Evolutionary conservation across 371 early-diverging fungal genomes (phyloP).

Genomic region (Lichtheimia corymbifera): DNA sequence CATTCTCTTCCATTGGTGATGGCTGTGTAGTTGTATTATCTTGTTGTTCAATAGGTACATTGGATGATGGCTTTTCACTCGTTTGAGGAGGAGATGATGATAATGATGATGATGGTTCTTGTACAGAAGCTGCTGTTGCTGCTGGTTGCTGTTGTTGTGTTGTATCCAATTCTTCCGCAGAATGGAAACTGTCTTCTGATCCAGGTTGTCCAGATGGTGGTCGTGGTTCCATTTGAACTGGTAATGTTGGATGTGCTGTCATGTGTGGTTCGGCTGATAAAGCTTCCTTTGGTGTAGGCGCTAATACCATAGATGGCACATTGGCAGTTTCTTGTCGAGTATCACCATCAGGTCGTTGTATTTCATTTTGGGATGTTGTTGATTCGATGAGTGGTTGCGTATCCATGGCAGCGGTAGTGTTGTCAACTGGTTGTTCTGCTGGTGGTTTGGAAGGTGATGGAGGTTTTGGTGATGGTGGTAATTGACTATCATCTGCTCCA

Average conservation of each 20-base stretch:
- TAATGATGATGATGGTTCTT: not conserved
- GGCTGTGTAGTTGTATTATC: not conserved
- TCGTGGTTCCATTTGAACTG: not conserved
- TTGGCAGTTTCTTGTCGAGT: not conserved
- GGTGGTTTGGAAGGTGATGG: constrained; percentile 1
- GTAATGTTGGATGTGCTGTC: constrained; percentile 2
- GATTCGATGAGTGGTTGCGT: not conserved
- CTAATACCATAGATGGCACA: not conserved
- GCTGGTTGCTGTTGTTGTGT: not conserved
- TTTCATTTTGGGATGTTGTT: not conserved
- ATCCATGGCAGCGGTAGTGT: constrained; percentile 1
- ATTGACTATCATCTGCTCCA: not conserved
- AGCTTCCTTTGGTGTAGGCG: not conserved
- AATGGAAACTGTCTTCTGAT: constrained; percentile 7
- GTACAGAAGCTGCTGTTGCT: not conserved
- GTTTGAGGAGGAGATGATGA: not conserved
- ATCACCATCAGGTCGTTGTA: not conserved
- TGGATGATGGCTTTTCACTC: not conserved
- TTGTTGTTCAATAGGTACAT: not conserved
- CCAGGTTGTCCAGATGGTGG: not conserved
- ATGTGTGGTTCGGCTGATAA: not conserved
- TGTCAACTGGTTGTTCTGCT: not conserved
- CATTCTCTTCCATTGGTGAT: not conserved
- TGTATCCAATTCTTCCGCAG: not conserved
- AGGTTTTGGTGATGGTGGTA: not conserved